Evolutionary conservation across 1,284 basidiomycete species (phyloP), one percentile per base, ranked within the genome.

Genomic region (Cutaneotrichosporon sp.): DNA sequence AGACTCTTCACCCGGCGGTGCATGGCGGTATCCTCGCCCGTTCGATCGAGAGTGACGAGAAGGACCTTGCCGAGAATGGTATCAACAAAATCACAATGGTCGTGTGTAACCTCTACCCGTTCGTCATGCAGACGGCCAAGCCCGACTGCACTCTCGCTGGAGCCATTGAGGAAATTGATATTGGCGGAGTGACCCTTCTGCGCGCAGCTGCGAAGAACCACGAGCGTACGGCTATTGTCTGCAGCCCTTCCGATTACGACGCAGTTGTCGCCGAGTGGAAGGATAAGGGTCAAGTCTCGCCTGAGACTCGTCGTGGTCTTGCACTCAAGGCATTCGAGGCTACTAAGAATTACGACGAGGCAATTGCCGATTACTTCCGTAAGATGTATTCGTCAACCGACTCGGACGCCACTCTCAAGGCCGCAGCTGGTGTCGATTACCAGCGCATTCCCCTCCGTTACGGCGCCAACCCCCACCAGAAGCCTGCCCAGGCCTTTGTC

Each of bases 141-240:
- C 91, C 94, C 0, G 86, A 88, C 71, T 96, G 94, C 81, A 92
- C 92, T 18, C 87, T 98, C 69, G 88, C 91, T 4, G 89, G 91
- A 66, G 96, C 96, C 14, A 89, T 98, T 64, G 97, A 99, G 80
- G 97, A 99, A 82, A 91, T 99, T 72, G 97, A 99, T 82, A 99
- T 99, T 69, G 97, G 97, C 7, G 97, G 97, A 56, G 97, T 99
- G 50, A 99, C 97, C 2, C 89, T 99, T 30, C 88, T 99, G 59
- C 91, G 97, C 63, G 97, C 97, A 8, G 97, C 95, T 6, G 97
- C 97, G 65, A 99, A 99, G 84, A 99, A 99, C 82, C 97, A 99
- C 83, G 90, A 87, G 66, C 90, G 94, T 58, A 92, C 96, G 26
- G 90, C 89, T 34, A 89, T 99, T 65, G 85, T 99, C 62, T 97